Evolutionary conservation across 192 early-diverging fungal species (phyloP).

Genomic region (Kickxella alabastrina): DNA sequence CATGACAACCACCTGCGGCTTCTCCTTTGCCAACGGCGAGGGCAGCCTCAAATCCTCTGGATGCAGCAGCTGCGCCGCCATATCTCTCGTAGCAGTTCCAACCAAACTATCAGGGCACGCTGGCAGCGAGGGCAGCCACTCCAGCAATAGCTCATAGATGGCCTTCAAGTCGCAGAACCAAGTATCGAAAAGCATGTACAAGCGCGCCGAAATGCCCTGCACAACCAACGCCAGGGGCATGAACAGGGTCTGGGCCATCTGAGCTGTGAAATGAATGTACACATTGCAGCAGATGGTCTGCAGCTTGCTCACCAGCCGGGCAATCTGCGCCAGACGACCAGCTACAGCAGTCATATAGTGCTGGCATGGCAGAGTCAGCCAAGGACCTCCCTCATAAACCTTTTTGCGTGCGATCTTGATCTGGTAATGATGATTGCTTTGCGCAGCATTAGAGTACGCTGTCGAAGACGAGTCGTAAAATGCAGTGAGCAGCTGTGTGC

Average conservation of each 20-base stretch:
- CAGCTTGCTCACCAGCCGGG: conserved; percentile 13
- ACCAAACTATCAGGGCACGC: conserved; percentile 25
- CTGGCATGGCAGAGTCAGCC: conserved; percentile 26
- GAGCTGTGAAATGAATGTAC: conserved; percentile 23
- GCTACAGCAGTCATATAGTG: conserved; percentile 12
- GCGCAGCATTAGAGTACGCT: too few species aligned
- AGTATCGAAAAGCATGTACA: conserved; percentile 15
- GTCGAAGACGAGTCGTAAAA: too few species aligned
- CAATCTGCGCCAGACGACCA: conserved; percentile 4
- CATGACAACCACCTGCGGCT: too few species aligned
- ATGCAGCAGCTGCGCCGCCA: background rate
- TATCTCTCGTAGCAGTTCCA: background rate
- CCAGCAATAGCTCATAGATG: conserved; percentile 9
- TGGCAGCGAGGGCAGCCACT: conserved; percentile 29
- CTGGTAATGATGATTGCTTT: too few species aligned
- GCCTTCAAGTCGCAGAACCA: conserved; percentile 23
- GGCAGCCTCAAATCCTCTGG: background rate
- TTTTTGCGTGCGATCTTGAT: too few species aligned
- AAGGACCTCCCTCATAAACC: background rate
- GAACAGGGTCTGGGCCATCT: conserved; percentile 31
- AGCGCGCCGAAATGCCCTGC: conserved; percentile 18
- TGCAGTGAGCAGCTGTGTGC: background rate
- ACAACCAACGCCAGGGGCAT: conserved; percentile 32
- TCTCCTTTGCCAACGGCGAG: too few species aligned
- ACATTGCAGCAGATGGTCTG: conserved; percentile 10